Conservation (phyloP, 2,329 filamentous ascomycete genomes). For the Phaeosphaeria sp. region DNA sequence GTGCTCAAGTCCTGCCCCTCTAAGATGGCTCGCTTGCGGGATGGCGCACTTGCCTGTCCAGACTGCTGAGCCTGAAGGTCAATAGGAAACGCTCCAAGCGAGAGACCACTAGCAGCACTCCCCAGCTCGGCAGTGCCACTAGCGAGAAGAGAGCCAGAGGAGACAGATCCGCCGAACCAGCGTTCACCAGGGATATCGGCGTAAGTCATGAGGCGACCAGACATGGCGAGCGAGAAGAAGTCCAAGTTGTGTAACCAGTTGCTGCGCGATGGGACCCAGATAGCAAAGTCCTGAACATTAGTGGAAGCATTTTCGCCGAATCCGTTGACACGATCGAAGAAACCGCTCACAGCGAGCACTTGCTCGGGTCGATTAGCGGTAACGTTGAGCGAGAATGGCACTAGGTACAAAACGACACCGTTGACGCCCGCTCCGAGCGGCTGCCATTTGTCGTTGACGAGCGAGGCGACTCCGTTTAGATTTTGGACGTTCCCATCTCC, state of each 20-base stretch:
- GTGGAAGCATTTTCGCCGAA: conserved; percentile 70
- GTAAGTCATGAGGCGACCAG: conserved; percentile 75
- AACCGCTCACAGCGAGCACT: conserved; percentile 80
- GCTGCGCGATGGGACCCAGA: conserved; percentile 85
- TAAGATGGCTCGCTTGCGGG: conserved; percentile 52
- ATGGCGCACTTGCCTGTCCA: conserved; percentile 35
- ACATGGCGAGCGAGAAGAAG: conserved; percentile 68
- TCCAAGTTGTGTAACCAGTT: conserved; percentile 88
- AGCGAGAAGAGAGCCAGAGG: conserved; percentile 75
- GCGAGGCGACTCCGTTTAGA: conserved; percentile 78
- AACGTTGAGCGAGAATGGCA: conserved; percentile 80
- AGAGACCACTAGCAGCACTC: conserved; percentile 28
- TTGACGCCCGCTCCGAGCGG: conserved; percentile 86
- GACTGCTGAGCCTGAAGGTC: conserved; percentile 22
- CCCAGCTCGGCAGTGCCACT: conserved; percentile 75
- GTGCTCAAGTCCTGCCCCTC: conserved; percentile 56
- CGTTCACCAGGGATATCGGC: conserved; percentile 69
- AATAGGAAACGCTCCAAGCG: conserved; percentile 55
- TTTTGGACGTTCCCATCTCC: conserved; percentile 66
- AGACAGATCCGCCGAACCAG: conserved; percentile 83
- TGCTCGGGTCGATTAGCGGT: conserved; percentile 72
- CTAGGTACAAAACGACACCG: conserved; percentile 76
- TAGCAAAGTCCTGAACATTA: conserved; percentile 76
- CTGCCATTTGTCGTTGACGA: conserved; percentile 73
- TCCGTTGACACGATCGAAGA: conserved; percentile 75